Base-by-base conservation (phyloP, 306 rosid genomes). In the Carpinus viminea region DNA sequence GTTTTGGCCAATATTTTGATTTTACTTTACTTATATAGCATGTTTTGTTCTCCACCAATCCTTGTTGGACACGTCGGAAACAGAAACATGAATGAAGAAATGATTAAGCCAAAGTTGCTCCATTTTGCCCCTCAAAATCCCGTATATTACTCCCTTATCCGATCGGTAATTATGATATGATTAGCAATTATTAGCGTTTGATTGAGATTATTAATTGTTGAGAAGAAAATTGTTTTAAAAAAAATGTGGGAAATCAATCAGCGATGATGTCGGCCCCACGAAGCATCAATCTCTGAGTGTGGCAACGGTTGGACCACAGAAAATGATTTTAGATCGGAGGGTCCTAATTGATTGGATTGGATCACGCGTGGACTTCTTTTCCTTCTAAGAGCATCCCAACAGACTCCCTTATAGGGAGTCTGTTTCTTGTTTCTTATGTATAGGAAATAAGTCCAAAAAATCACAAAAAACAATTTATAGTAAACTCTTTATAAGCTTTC, bases 21-120 rank as follows among this genome's bases (percentile, higher is more conserved):
- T 24, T 24, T 38, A 38, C 43, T 24, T 24, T 38, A 38, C 43
- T 38, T 38, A 75, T 72, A 31, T 73, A 75, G 57, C 74, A 26
- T n/a, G 18, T 31, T 31, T 60, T 79, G 65, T 46, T 70, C 68
- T 16, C 2, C 13, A 7, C 85, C 89, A 86, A 83, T 80, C 4
- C 20, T 13, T 9, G 34, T 1, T 0, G 12, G 50, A 72, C 83
- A 20, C 54, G 77, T 83, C 11, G 65, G 74, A 15, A 53, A 46
- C 16, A 8, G 45, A 61, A 62, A 34, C 15, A 51, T 21, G 12
- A 38, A 38, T 38, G 24, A 57, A 24, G 3, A 24, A 47, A 60
- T 72, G 62, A 59, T 61, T 60, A 34, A 8, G 60, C 53, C 82
- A 78, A 77, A 38, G 2, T 15, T 24, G 1, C 9, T 1, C 7